Percentiles rank a stretch among this genome's conserved stretches.
Conservation (phyloP, 2,329 filamentous ascomycete species). For the Hyphodiscus sp. region DNA sequence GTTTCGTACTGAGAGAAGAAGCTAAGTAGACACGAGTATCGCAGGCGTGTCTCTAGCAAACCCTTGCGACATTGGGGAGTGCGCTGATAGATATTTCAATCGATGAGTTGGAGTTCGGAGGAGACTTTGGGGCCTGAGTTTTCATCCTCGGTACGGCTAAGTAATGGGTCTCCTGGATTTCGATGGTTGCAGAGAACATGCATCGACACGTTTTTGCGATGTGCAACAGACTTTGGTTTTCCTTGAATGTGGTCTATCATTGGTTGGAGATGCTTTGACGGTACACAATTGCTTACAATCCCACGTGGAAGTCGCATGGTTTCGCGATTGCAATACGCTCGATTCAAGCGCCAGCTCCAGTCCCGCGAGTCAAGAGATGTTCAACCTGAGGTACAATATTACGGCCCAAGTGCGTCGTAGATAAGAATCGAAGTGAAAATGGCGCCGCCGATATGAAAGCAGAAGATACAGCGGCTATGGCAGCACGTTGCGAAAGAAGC, state of each 20-base stretch:
- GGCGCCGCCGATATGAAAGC: not conserved
- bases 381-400: not conserved
- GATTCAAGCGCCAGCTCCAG: not conserved
- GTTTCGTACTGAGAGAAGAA: no score
- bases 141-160: no score
- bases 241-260: not conserved
- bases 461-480: slow-evolving; percentile 28
- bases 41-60: no score
- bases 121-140: no score
- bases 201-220: not conserved
- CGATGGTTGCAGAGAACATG: not conserved
- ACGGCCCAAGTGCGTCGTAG: not conserved
- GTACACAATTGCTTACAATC: not conserved
- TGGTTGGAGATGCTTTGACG: not conserved
- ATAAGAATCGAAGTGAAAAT: not conserved
- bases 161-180: not conserved
- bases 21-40: no score
- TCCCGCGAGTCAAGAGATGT: no score
- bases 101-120: no score
- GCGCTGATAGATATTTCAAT: no score
- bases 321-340: not conserved
- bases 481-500: slow-evolving; percentile 36
- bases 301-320: not conserved
- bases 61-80: no score
- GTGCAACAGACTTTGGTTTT: not conserved